phyloP scores from a whole-genome alignment of 1,139 yeast species.

The Yamadazyma atlantica region DNA sequence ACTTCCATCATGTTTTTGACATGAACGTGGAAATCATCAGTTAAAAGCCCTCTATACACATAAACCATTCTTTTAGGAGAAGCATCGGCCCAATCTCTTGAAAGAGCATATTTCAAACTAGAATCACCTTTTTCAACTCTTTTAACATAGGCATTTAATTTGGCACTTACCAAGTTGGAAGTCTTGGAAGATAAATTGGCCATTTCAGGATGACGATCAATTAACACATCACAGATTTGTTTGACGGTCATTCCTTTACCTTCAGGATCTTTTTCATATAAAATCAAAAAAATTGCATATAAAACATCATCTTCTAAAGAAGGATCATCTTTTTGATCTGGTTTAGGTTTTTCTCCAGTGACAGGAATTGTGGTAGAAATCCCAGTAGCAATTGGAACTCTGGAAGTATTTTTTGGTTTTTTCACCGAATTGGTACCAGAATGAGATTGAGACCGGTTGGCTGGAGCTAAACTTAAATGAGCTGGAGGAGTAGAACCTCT shows the following conservation, averaged over 20 bases:
- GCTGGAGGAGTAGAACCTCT: constrained; percentile 32
- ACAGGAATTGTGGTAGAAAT: constrained; percentile 78
- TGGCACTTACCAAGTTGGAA: constrained; percentile 79
- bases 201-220: constrained; percentile 78
- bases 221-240: constrained; percentile 73
- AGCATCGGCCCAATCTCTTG: constrained; percentile 88
- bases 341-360: constrained; percentile 76
- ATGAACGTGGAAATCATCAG: constrained; percentile 69
- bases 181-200: constrained; percentile 75
- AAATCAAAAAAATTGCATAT: constrained; percentile 68
- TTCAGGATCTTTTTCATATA: constrained; percentile 64
- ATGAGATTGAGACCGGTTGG: background rate
- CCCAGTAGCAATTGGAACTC: constrained; percentile 64
- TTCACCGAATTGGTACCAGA: constrained; percentile 11
- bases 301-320: constrained; percentile 75
- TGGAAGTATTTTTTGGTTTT: constrained; percentile 38
- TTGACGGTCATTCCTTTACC: constrained; percentile 83
- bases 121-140: constrained; percentile 80
- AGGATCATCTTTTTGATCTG: constrained; percentile 57
- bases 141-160: constrained; percentile 79
- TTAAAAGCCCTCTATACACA: constrained; percentile 73
- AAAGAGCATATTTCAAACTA: constrained; percentile 66
- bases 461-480: constrained; percentile 1
- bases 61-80: constrained; percentile 87
- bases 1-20: constrained; percentile 56